Base-by-base conservation (phyloP, 371 early-diverging fungal genomes). In the Zychaea mexicana region DNA sequence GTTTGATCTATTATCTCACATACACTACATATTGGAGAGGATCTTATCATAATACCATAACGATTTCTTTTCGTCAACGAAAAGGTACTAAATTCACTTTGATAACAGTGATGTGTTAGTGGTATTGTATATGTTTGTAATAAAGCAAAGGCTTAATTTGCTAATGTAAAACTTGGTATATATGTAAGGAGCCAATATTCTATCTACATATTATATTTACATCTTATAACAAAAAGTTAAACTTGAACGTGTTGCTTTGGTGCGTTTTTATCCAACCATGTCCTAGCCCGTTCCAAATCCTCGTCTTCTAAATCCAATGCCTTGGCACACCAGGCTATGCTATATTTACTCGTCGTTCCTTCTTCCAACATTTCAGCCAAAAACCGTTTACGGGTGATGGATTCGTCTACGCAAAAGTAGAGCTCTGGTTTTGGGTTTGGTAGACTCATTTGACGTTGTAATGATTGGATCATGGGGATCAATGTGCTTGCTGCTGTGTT, bases 321-420 rank as follows among this genome's bases (percentile, higher is more conserved):
- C 63, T 88, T 87, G 24, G 91, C 74, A 63, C 90, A 87, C 91
- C 91, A 93, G 9, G 79, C 87, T 13, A 88, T 62, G 13, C 77
- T 71, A 68, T 82, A 92, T 22, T 69, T 65, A 0, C 67, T 74
- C 7, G 60, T 67, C 8, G 77, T 56, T 3, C 71, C 76, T 33
- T 72, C 77, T 33, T 73, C 60, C 24, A 85, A 52, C 19, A 76
- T 61, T 31, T 88, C 84, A 1, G 87, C 89, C 42, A 84, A 57
- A 10, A 79, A 73, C 22, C 80, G 79, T 54, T 85, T 82, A 38
- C 77, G 64, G 4, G 84, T 83, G 0, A 76, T 83, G 6, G 66
- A 69, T 31, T 86, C 83, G 64, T 91, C 92, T 5, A 92, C 91
- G 70, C 92, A 94, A 10, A 94, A 66, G 66, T 85, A 83, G 6